Conservation (phyloP, 768 basidiomycete species). For the Lactifluus subvellereus region DNA sequence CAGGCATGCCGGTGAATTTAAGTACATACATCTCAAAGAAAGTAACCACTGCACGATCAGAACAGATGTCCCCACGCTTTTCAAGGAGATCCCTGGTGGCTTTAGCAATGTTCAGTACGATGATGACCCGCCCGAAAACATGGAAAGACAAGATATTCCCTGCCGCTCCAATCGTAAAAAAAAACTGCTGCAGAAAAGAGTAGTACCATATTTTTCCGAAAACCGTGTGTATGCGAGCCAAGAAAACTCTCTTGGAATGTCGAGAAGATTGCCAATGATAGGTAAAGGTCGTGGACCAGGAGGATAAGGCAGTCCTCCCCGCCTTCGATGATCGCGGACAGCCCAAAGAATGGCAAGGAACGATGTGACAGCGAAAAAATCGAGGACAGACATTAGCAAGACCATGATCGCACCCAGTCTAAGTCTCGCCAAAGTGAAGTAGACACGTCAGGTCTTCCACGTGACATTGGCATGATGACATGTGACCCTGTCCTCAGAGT, state of each 20-base stretch:
- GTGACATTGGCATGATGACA: too few species aligned
- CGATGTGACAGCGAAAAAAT: background rate
- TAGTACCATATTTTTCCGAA: background rate
- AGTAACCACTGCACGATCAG: slow-evolving; percentile 1
- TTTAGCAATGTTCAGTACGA: slow-evolving; percentile 44
- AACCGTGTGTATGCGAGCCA: slow-evolving; percentile 1
- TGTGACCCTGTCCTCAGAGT: too few species aligned
- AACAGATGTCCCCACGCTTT: slow-evolving; percentile 38
- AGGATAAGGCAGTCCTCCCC: background rate
- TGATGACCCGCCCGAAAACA: slow-evolving; percentile 41
- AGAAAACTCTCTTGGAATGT: slow-evolving; percentile 4
- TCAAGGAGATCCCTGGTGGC: slow-evolving; percentile 46
- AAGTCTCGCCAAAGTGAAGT: too few species aligned
- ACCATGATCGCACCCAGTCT: background rate
- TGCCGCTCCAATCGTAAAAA: background rate
- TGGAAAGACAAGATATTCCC: slow-evolving; percentile 23
- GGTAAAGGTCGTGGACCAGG: slow-evolving; percentile 13
- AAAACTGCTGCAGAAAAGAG: background rate
- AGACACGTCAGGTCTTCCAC: too few species aligned
- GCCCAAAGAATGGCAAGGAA: background rate
- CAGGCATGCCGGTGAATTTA: background rate
- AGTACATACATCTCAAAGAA: slow-evolving; percentile 10
- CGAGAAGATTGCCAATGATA: slow-evolving; percentile 4
- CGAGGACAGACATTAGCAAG: background rate
- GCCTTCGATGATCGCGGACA: background rate